Evolutionary conservation across 2,329 filamentous ascomycete species (phyloP).

Genomic region (Zalaria obscura): DNA sequence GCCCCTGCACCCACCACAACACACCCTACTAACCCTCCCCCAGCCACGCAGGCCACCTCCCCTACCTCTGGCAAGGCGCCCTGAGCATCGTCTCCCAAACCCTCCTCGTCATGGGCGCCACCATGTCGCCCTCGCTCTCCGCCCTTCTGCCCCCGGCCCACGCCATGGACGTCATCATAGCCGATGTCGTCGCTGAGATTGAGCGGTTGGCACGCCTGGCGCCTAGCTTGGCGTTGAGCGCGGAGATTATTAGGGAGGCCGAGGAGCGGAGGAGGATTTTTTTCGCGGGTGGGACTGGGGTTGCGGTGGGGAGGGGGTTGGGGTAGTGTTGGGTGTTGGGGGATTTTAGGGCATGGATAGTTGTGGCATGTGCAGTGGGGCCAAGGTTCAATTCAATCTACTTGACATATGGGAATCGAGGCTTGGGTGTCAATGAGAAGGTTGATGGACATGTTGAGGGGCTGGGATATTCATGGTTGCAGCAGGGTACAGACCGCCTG

Average conservation of each 20-base stretch:
- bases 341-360: no score
- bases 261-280: constrained; percentile 36
- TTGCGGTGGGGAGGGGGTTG: no score
- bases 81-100: constrained; percentile 73
- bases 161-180: constrained; percentile 61
- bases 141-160: constrained; percentile 43
- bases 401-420: no score
- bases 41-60: constrained; percentile 69
- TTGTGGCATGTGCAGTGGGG: no score
- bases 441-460: no score
- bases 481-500: no score
- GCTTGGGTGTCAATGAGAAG: no score
- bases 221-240: constrained; percentile 60
- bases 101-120: constrained; percentile 70
- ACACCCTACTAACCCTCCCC: constrained; percentile 5
- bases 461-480: no score
- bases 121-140: constrained; percentile 60
- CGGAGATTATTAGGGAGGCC: constrained; percentile 69
- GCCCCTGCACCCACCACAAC: no score
- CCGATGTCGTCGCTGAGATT: constrained; percentile 62
- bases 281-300: neutral
- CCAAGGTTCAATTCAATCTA: no score
- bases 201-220: constrained; percentile 61
- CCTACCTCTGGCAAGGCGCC: constrained; percentile 75
- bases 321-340: no score